Base-by-base conservation (phyloP, 1,284 basidiomycete genomes). In the Sanghuangporus sanghuang region DNA sequence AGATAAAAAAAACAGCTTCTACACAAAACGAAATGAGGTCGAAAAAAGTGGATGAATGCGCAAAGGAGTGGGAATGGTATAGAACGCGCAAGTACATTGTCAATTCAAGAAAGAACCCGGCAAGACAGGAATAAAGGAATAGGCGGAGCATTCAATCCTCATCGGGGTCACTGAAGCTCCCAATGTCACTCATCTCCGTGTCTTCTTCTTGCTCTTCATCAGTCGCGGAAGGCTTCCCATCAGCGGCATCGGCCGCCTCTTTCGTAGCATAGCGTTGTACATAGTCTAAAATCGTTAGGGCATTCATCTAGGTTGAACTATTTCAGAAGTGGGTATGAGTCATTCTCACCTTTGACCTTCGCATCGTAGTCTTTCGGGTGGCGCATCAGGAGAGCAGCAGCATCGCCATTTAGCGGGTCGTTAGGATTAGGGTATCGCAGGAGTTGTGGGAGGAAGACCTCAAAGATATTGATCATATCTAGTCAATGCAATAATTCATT, bases 401-500 rank as follows among this genome's bases (percentile, higher is more conserved):
- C 96, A 76, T 99, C 96, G 18, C 96, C 96, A 70, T 99, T 99
- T 61, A 99, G 80, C 1, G 96, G 97, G 74, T 99, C 96, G 66
- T 95, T 93, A 9, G 97, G 96, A 76, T 99, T 99, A 67, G 96
- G 96, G 76, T 99, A 99, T 54, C 96, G 90, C 61, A 99, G 79
- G 3, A 99, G 85, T 76, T 99, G 97, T 1, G 96, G 97, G 35
- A 99, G 83, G 79, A 99, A 99, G 62, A 95, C 90, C 75, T 99
- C 97, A 71, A 99, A 99, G 71, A 99, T 98, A 75, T 99, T 99
- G 80, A 98, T 94, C 89, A 98, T 95, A 78, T 98, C 96, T 96
- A 71, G 53, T 48, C 32, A 32, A 49, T 56, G 59, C 57, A 60
- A 69, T 53, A 65, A 49, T 54, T 53, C 46, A 46, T 38, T 14